Base-by-base conservation (phyloP, 73 alveolate genomes). In the Blepharisma stoltei region DNA sequence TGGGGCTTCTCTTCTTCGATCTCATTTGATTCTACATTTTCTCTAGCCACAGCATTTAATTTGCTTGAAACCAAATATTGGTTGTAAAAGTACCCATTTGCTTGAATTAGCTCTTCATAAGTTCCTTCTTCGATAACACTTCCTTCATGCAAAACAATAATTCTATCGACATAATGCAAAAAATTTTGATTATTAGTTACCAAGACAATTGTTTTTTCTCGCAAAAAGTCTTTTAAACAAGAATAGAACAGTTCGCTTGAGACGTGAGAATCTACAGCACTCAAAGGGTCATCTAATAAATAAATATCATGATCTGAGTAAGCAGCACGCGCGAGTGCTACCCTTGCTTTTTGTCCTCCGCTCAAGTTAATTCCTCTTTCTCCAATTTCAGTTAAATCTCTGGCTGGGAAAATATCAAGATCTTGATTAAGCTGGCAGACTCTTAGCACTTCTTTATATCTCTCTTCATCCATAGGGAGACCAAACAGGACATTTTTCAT, bases 171-270 rank as follows among this genome's bases (percentile, higher is more conserved):
- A 23, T 55, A 49, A 48, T 77, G 77, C 9, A 94, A 78, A 77
- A 83, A 91, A 67, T 86, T 94, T 48, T 90, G 84, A 25, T 97
- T 93, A 78, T 94, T 97, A 32, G 98, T 91, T 6, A 93, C 90
- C 70, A 94, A 78, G 32, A 94, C 69, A 55, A 96, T 71, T 9
- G 98, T 91, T 79, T 91, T 94, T 71, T 80, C 77, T 54, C 78
- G 68, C 18, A 94, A 80, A 49, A 86, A 71, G 46, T 79, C 70
- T 71, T 78, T 50, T 41, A 94, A 68, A 41, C 93, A 88, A 49
- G 88, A 73, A 46, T 86, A 37, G 89, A 94, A 91, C 6, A 94
- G 81, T 81, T 80, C 79, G 70, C 83, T 84, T 41, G 90, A 89
- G 25, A 91, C 92, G 81, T 88, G 71, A 18, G 94, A 89, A 78